Evolutionary conservation across 2,329 filamentous ascomycete species (phyloP), one percentile per base, ranked within the genome.

Genomic region (Nemania diffusa): DNA sequence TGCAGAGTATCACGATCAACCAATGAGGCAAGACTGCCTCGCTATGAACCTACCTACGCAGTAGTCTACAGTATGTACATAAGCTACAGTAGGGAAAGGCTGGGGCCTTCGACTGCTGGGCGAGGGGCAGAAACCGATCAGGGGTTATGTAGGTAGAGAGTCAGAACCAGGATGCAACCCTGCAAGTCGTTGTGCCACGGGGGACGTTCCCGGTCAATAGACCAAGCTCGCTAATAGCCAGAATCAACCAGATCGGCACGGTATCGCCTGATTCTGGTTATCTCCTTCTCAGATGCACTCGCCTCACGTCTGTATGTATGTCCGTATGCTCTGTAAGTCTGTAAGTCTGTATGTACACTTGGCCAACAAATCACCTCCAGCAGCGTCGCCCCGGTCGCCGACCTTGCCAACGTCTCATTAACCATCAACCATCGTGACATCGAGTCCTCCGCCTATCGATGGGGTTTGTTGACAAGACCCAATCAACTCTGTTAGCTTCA

Each of bases 131-230:
- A 50, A 60, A 55, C 37, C 53, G 55, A 57, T 52, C 65, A 67
- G 51, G 65, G 65, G 51, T 44, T 51, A 62, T 40, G 65, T 53
- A 44, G 32, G 40, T 37, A 37, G 26, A 11, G 50, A 50, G 15
- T 50, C 27, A 62, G 29, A 44, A 58, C 46, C 52, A 62, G 52
- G 61, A 44, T 60, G 57, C 46, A 44, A 56, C 69, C 71, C 59
- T 69, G 67, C 59, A 60, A n/a, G 27, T 57, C 17, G 55, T 63
- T 46, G 62, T 60, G 50, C 62, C 52, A 71, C 67, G 69, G 71
- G 67, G 64, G 55, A 68, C 42, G 15, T 68, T 65, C 69, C 69
- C 69, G 67, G 69, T 69, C 67, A 68, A 71, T 71, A 71, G 67
- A 65, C 51, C 57, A 60, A 50, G 62, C 61, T 68, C 56, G 65